A percentile compares a stretch with the other conserved stretches of the same genome.
phyloP scores from a whole-genome alignment of 306 rosid genomes.

The Mimosa pudica region DNA sequence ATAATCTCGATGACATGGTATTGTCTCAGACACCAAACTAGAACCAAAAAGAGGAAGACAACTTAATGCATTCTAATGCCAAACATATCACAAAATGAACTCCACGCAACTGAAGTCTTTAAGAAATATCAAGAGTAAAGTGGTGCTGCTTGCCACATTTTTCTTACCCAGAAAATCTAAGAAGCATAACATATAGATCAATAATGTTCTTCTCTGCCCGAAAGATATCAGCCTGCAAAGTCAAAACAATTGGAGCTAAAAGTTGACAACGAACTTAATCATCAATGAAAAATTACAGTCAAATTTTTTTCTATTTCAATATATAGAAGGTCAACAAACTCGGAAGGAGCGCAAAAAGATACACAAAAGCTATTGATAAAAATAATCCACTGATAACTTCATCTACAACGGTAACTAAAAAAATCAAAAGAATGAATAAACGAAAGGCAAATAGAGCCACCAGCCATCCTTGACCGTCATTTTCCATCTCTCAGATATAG shows the following conservation, averaged over 20 bases:
- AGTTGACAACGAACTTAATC: conserved; percentile 21
- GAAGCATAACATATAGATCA: conserved; percentile 90
- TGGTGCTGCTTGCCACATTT: conserved; percentile 3
- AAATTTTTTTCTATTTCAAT: not conserved
- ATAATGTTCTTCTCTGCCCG: conserved; percentile 82
- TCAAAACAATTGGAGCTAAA: conserved; percentile 28
- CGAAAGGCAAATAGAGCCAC: conserved; percentile 3
- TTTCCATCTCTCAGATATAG: conserved; percentile 5
- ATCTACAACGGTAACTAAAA: not conserved
- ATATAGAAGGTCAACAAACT: conserved; percentile 30
- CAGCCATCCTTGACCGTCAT: conserved; percentile 13
- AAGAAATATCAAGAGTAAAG: conserved; percentile 8
- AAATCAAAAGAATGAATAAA: conserved; percentile 12
- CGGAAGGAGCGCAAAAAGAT: conserved; percentile 4
- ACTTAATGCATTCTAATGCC: conserved; percentile 23
- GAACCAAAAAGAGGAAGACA: conserved; percentile 35
- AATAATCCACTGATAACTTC: not conserved
- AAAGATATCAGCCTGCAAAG: conserved; percentile 87
- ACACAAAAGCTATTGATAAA: conserved; percentile 14
- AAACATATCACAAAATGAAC: conserved; percentile 32
- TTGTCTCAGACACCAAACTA: conserved; percentile 88
- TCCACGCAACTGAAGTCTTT: conserved; percentile 9
- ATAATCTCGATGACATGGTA: conserved; percentile 80
- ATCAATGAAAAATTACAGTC: conserved; percentile 11
- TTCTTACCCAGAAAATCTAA: conserved; percentile 85